A percentile compares a stretch with the other conserved stretches of the same genome.
Evolutionary conservation across 768 basidiomycete genomes (phyloP).

Genomic region (Suillus plorans): DNA sequence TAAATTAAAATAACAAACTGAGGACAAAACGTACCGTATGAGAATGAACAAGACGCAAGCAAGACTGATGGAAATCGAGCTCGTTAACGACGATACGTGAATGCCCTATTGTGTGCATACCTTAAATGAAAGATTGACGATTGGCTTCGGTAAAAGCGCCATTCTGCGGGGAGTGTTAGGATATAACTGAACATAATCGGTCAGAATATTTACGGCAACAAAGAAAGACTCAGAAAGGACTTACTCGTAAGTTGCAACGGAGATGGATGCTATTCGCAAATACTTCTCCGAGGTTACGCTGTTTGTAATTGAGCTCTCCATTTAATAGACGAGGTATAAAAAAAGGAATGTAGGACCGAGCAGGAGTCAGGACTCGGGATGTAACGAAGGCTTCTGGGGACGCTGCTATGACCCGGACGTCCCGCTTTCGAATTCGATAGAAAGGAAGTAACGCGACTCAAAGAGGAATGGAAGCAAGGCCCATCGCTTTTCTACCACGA

Average conservation of each 20-base stretch:
- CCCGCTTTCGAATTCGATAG: background rate
- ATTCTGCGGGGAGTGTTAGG: constrained; percentile 33
- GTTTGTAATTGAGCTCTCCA: constrained; percentile 2
- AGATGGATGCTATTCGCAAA: constrained; percentile 35
- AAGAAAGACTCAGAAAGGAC: constrained; percentile 13
- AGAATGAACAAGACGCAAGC: constrained; percentile 28
- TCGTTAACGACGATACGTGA: background rate
- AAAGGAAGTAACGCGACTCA: background rate
- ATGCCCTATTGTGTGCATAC: constrained; percentile 10
- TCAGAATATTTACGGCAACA: background rate
- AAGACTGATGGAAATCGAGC: constrained; percentile 16
- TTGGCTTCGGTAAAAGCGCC: constrained; percentile 34
- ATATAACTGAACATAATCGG: constrained; percentile 23
- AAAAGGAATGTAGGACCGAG: background rate
- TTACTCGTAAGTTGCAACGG: constrained; percentile 41
- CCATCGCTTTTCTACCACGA: background rate
- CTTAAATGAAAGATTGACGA: constrained; percentile 25
- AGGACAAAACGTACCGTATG: constrained; percentile 23
- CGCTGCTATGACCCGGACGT: background rate
- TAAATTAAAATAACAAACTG: background rate
- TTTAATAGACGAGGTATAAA: background rate
- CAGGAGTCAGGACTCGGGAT: background rate
- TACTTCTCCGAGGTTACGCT: constrained; percentile 25
- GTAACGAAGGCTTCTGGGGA: background rate
- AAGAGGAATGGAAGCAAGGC: background rate